Evolutionary conservation across 805 yeast genomes (phyloP).

Genomic region (Candida rishiriensis): DNA sequence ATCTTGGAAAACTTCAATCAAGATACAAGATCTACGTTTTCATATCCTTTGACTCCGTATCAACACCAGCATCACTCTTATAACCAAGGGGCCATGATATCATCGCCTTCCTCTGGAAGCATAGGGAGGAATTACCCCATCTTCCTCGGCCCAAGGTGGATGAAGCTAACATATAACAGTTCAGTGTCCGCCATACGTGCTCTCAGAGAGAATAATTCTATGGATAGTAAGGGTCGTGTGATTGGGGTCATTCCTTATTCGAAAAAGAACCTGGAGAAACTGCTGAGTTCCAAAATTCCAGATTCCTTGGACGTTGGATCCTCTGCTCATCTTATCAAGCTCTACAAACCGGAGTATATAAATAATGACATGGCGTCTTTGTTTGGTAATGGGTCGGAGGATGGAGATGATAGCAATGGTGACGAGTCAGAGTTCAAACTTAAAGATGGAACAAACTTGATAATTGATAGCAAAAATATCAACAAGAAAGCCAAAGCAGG

Average conservation of each 20-base stretch:
- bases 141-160: conserved; percentile 84
- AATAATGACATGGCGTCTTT: conserved; percentile 6
- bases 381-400: neutral
- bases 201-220: conserved; percentile 72
- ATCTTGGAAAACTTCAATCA: conserved; percentile 69
- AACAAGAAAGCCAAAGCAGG: conserved; percentile 13
- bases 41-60: conserved; percentile 5
- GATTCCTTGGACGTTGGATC: conserved; percentile 47
- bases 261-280: conserved; percentile 55
- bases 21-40: conserved; percentile 3
- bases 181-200: conserved; percentile 78
- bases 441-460: conserved; percentile 40
- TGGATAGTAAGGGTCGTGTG: conserved; percentile 52
- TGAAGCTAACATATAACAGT: conserved; percentile 79
- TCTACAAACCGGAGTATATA: conserved; percentile 8
- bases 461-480: conserved; percentile 21
- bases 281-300: conserved; percentile 41
- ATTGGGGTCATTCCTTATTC: conserved; percentile 70
- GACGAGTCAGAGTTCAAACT: conserved; percentile 26
- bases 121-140: conserved; percentile 49
- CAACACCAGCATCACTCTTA: conserved; percentile 2
- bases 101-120: neutral
- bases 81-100: neutral
- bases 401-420: conserved; percentile 9
- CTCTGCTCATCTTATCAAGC: conserved; percentile 16